Evolutionary conservation across 1,284 basidiomycete species (phyloP), one percentile per base, ranked within the genome.

Genomic region (Crucibulum parvulum): DNA sequence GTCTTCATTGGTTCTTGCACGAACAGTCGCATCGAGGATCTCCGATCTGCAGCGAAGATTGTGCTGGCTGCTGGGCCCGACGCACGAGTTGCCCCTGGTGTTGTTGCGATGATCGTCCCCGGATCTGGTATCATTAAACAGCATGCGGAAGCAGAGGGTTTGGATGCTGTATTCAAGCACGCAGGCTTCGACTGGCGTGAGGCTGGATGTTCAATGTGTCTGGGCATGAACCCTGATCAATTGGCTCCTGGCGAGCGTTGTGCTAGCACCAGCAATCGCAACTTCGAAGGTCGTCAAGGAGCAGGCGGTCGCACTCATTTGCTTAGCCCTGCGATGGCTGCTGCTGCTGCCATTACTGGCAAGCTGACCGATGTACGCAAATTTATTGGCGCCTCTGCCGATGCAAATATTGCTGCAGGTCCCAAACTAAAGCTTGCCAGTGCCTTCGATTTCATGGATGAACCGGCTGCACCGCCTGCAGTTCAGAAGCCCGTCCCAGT

Each of bases 111-210:
- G 96, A 85, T 98, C 65, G 96, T 98, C 39, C 96, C 96, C 6
- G 96, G 96, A 38, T 98, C 96, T 4, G 96, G 96, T 60, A 78
- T 98, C 51, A 89, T 98, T 74, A 98, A 97, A 77, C 90, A 95
- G 72, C 96, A 98, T 72, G 95, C 96, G 13, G 96, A 98, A 79
- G 92, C 89, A 34, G 96, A 98, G 72, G 95, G 96, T 43, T 84
- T 98, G 61, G 95, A 98, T 71, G 85, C 85, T 57, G 83, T 98
- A 70, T 96, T 98, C 85, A 95, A 90, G 76, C 92, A 94, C 55
- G 96, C 96, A 35, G 96, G 96, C 18, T 98, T 98, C 71, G 96
- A 98, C 75, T 98, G 95, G 96, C 87, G 96, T 60, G 96, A 98
- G 78, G 96, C 96, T 36, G 96, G 96, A 37, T 98, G 96, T 75